Base-by-base conservation (phyloP, 148 eudicot genomes). In the Rhododendron molle region DNA sequence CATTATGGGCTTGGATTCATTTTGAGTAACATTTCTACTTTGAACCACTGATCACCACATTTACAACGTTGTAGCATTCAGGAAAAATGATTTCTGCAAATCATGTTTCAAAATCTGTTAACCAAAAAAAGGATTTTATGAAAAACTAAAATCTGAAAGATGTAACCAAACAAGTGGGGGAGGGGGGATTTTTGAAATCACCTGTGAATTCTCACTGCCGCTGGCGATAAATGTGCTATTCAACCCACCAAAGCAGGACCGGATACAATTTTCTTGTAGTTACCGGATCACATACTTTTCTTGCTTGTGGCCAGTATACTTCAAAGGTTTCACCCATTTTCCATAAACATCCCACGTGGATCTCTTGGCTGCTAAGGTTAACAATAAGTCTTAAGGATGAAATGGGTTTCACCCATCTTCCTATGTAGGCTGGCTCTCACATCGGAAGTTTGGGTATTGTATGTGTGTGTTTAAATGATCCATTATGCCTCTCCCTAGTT, bases 161-260 rank as follows among this genome's bases (percentile, higher is more conserved):
- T 62, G 28, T 6, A 69, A 69, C 38, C 5, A 28, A 28, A 28
- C 15, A 69, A 38, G 15, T 28, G 12, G 71, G 74, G 74, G 36
- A 80, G 56, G 78, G 28, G 49, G 47, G 23, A 5, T 1, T 40
- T 73, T 3, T n/a, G n/a, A 76, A 85, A 54, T 87, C 86, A 96
- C 99, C 98, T 95, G 92, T 46, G 96, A 89, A 81, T 95, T 91
- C 88, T 96, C 98, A 89, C 98, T 95, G 81, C 99, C 99, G 78
- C 97, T 92, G 87, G 98, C 99, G 50, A 96, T 95, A 87, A 95
- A 96, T 32, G 87, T 83, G 76, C 93, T 92, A 69, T 94, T 91
- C 81, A 88, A 74, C 78, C 99, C 99, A 81, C 99, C 98, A 86
- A 96, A 96, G 91, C 98, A 96, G 28, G 99, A 96, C 62, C 99